These are phyloP conservation scores for Rhizopogon sp. DNA, from an alignment of 768 basidiomycete species.

Conservation along the genomic window DNA sequence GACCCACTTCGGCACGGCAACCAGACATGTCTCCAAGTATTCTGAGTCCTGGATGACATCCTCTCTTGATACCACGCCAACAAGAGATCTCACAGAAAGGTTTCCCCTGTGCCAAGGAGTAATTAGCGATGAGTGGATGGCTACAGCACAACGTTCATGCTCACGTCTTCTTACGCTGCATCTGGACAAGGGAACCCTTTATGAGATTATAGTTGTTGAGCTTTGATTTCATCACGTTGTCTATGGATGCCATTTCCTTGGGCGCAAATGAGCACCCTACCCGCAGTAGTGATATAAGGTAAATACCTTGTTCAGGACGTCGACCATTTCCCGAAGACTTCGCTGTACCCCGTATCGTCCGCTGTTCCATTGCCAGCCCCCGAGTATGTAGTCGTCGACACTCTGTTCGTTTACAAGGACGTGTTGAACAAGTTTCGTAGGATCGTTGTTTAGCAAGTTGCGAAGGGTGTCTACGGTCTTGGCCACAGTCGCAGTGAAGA, in stretches of 20 bases:
- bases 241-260: constrained; percentile 93
- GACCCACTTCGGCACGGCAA: constrained; percentile 89
- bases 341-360: constrained; percentile 84
- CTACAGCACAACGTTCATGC: constrained; percentile 13
- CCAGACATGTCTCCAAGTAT: constrained; percentile 87
- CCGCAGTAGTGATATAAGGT: background rate
- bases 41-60: constrained; percentile 88
- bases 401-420: constrained; percentile 73
- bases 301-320: constrained; percentile 77
- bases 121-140: background rate
- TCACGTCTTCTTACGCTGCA: constrained; percentile 93
- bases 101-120: constrained; percentile 61
- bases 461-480: constrained; percentile 94
- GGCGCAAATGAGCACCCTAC: constrained; percentile 9
- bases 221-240: constrained; percentile 91
- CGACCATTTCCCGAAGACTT: constrained; percentile 79
- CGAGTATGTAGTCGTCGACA: constrained; percentile 76
- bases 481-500: constrained; percentile 83
- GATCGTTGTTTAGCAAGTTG: constrained; percentile 85
- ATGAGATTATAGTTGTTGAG: constrained; percentile 88
- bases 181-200: constrained; percentile 85
- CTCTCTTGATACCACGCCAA: constrained; percentile 76
- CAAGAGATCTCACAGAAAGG: constrained; percentile 84
- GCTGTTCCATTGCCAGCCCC: constrained; percentile 90
- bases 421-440: constrained; percentile 68